Evolutionary conservation across 2,329 filamentous ascomycete species (phyloP).

Genomic region (Arthrinium phaeospermum): DNA sequence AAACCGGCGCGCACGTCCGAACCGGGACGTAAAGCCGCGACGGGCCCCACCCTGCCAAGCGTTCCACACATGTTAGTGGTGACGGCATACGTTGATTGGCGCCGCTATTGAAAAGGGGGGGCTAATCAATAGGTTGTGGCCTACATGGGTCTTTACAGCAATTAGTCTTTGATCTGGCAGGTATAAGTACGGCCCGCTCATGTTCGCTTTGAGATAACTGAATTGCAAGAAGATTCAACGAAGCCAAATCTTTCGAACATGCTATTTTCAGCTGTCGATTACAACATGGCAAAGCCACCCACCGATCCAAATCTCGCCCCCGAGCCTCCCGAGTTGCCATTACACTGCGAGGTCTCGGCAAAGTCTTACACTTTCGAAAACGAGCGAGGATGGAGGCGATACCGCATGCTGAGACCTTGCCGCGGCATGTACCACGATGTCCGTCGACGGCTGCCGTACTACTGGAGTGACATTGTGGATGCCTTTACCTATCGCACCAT

Average conservation of each 20-base stretch:
- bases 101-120: background rate
- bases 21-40: background rate
- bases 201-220: too few species aligned
- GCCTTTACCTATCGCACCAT: slow-evolving; percentile 60
- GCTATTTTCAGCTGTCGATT: too few species aligned
- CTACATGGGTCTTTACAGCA: background rate
- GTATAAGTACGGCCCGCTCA: background rate
- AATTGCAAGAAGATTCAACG: too few species aligned
- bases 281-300: background rate
- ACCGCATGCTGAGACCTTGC: slow-evolving; percentile 49
- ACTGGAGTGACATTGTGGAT: slow-evolving; percentile 60
- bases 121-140: background rate
- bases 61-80: background rate
- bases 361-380: slow-evolving; percentile 41
- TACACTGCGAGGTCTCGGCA: background rate
- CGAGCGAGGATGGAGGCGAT: slow-evolving; percentile 45
- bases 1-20: background rate
- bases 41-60: background rate
- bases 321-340: background rate
- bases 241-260: too few species aligned
- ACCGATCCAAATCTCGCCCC: background rate
- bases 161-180: background rate
- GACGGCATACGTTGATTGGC: too few species aligned
- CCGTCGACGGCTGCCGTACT: slow-evolving; percentile 51
- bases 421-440: slow-evolving; percentile 62